Conservation (phyloP, 768 basidiomycete species). For the Lentinula raphanica region DNA sequence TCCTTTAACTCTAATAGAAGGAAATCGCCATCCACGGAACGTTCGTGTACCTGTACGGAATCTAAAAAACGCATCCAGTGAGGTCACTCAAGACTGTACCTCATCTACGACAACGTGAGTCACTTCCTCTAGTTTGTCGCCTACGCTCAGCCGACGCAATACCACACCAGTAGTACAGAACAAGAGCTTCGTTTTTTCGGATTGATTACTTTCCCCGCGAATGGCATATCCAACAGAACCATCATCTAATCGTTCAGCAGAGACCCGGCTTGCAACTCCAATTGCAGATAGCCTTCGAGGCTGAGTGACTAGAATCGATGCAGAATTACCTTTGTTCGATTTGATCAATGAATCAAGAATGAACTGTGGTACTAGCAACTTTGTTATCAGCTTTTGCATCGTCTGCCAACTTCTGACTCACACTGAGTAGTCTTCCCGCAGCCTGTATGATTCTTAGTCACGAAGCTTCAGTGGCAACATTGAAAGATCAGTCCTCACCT, state of each 20-base stretch:
- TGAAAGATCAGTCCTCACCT: no score
- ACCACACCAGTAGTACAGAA: constrained; percentile 97
- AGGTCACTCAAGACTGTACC: constrained; percentile 33
- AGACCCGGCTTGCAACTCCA: constrained; percentile 83
- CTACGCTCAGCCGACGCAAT: constrained; percentile 68
- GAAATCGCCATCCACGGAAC: constrained; percentile 88
- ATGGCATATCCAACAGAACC: constrained; percentile 86
- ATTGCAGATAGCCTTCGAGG: constrained; percentile 87
- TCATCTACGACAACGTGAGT: constrained; percentile 91
- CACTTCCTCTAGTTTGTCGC: constrained; percentile 63
- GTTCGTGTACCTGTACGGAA: constrained; percentile 74
- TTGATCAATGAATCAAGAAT: constrained; percentile 79
- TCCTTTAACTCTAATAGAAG: constrained; percentile 80
- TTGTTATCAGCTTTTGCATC: not conserved
- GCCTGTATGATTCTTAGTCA: no score
- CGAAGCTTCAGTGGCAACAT: no score
- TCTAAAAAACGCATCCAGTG: not conserved
- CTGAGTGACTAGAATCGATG: constrained; percentile 82
- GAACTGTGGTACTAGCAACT: constrained; percentile 73
- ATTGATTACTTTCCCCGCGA: constrained; percentile 75
- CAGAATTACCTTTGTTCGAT: constrained; percentile 51
- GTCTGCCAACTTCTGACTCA: constrained; percentile 24
- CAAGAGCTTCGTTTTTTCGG: constrained; percentile 63
- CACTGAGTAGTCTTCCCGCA: constrained; percentile 91
- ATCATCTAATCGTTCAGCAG: constrained; percentile 70